Evolutionary conservation across 1,139 yeast genomes (phyloP), one percentile per base, ranked within the genome.

Genomic region (Lodderomyces margitis): DNA sequence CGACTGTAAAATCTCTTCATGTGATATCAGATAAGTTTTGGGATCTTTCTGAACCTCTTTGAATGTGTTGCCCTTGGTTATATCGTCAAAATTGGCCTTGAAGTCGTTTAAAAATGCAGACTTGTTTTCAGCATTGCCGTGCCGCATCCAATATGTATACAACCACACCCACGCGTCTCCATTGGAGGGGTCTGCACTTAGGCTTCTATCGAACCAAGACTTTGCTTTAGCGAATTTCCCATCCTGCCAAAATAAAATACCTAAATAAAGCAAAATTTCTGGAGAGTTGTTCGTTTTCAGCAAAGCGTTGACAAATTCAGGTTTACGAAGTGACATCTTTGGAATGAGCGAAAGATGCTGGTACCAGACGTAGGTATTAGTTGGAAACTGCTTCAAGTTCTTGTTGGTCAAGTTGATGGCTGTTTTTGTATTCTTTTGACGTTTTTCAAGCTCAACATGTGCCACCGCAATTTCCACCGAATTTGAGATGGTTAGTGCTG

Each of bases 141-240:
- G 52, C 21, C 53, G 58, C 6, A 42, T 38, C 25, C 49, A 42
- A 44, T 60, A 80, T 34, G 74, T 70, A 54, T 75, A 78, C 39
- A 74, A 60, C 86, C 91, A 84, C 0, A 79, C 78, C 88, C 95
- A 89, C 4, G 74, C 62, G 58, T 91, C 98, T 3, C 96, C 98
- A 56, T 71, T 75, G 12, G 62, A 65, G 1, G 66, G 59, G 46
- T 83, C 81, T n/a, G 69, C 67, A 10, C 36, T 43, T 15, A 81
- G 56, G 3, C 94, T 84, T 40, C 89, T 72, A 37, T 83, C 83
- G 49, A 89, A 78, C 92, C 96, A 91, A 12, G 81, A 72, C 43
- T 70, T 68, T 0, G 95, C 89, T 50, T 82, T 83, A 2, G 74
- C 62, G 32, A 70, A 62, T 51, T 86, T 87, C 0, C 86, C 83